These are phyloP conservation scores for Linnemannia schmuckeri DNA, from an alignment of 192 early-diverging fungal species.

Conservation along the genomic window DNA sequence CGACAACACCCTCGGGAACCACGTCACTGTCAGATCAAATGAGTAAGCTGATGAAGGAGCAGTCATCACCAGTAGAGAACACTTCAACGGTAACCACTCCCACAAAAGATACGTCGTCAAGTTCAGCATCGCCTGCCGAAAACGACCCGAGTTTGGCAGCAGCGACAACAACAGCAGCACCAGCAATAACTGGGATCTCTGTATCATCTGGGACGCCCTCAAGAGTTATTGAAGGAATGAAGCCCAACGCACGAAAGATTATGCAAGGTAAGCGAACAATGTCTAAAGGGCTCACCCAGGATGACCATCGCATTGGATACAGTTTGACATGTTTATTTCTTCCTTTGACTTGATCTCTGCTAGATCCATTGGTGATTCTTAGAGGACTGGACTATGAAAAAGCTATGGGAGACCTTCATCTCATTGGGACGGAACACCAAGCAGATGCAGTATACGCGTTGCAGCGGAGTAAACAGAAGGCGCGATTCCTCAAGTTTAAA, in stretches of 20 bases:
- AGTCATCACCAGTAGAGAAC: neutral
- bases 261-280: conserved; percentile 27
- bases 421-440: conserved; percentile 26
- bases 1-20: neutral
- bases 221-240: conserved; percentile 50
- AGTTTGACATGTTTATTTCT: neutral
- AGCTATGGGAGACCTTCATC: conserved; percentile 46
- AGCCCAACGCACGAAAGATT: conserved; percentile 38
- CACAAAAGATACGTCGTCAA: neutral
- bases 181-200: neutral
- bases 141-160: neutral
- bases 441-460: conserved; percentile 42
- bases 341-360: neutral
- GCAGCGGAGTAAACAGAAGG: conserved; percentile 52
- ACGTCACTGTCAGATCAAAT: conserved; percentile 12
- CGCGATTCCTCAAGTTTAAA: conserved; percentile 62
- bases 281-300: neutral
- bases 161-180: neutral
- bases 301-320: neutral
- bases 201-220: neutral
- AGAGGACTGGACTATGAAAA: conserved; percentile 48
- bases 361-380: conserved; percentile 39
- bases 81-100: neutral
- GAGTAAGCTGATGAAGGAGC: neutral
- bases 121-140: neutral